Conservation (phyloP, 1,284 basidiomycete species). For the Flammula alnicola region DNA sequence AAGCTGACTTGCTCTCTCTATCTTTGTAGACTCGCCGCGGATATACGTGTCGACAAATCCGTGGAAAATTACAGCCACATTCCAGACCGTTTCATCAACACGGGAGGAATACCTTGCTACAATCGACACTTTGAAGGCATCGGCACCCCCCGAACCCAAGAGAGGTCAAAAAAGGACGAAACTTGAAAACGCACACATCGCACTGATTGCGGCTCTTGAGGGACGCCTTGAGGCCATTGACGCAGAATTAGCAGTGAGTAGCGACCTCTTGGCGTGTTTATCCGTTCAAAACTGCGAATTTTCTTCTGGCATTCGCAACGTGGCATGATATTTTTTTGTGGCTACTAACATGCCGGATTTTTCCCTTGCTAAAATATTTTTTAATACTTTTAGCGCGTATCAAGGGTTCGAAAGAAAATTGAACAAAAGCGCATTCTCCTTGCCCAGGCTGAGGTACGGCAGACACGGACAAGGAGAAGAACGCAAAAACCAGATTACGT, state of each 20-base stretch:
- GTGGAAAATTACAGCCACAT: constrained; percentile 80
- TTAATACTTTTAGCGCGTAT: constrained; percentile 59
- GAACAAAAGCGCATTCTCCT: constrained; percentile 67
- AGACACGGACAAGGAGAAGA: constrained; percentile 73
- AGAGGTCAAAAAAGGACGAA: constrained; percentile 55
- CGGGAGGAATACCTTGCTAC: constrained; percentile 69
- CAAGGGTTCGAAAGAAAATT: constrained; percentile 66
- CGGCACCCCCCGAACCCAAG: constrained; percentile 51
- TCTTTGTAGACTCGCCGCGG: constrained; percentile 71
- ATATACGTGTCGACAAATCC: constrained; percentile 82
- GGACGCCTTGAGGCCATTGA: constrained; percentile 67
- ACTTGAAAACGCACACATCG: constrained; percentile 58
- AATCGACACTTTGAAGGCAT: constrained; percentile 62
- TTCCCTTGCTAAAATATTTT: constrained; percentile 17
- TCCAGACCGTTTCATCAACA: constrained; percentile 69
- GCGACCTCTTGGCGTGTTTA: constrained; percentile 19
- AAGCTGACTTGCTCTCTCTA: constrained; percentile 33
- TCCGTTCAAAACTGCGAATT: constrained; percentile 1
- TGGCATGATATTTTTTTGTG: constrained; percentile 1
- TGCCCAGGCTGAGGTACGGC: constrained; percentile 75
- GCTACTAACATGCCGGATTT: neutral
- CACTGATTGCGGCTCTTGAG: constrained; percentile 65
- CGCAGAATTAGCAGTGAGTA: constrained; percentile 66
- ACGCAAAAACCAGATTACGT: constrained; percentile 78
- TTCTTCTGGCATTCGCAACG: neutral